Evolutionary conservation across 257 asterid genomes (phyloP).

Genomic region (Avicennia marina): DNA sequence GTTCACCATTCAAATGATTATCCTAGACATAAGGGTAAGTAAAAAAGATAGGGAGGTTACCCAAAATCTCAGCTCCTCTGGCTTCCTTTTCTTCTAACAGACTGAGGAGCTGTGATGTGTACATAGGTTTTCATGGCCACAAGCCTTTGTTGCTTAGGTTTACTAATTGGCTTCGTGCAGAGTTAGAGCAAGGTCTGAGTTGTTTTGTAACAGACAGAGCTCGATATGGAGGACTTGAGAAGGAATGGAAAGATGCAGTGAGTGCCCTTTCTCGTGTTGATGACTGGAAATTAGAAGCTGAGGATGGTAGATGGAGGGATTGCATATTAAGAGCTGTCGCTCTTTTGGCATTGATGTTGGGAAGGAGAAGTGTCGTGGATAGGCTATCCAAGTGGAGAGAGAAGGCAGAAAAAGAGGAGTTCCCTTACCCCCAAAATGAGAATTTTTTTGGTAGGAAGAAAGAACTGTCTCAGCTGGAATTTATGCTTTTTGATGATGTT

Average conservation of each 20-base stretch:
- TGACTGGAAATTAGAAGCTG: slow-evolving; percentile 93
- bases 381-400: slow-evolving; percentile 78
- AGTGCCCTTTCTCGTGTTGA: slow-evolving; percentile 70
- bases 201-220: slow-evolving; percentile 84
- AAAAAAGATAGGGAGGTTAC: slow-evolving; percentile 38
- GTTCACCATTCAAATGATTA: slow-evolving; percentile 30
- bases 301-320: slow-evolving; percentile 88
- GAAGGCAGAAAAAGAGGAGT: slow-evolving; percentile 74
- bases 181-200: slow-evolving; percentile 89
- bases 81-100: slow-evolving; percentile 59
- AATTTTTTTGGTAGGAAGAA: slow-evolving; percentile 79
- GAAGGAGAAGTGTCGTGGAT: slow-evolving; percentile 87
- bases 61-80: slow-evolving; percentile 48
- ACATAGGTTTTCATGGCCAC: slow-evolving; percentile 80
- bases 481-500: slow-evolving; percentile 84
- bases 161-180: slow-evolving; percentile 87
- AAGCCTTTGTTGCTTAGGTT: slow-evolving; percentile 68
- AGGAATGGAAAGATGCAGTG: slow-evolving; percentile 91
- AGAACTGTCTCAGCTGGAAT: slow-evolving; percentile 79
- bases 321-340: slow-evolving; percentile 82
- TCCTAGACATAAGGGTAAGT: slow-evolving; percentile 40
- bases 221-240: slow-evolving; percentile 80
- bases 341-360: slow-evolving; percentile 83
- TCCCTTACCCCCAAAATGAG: slow-evolving; percentile 77
- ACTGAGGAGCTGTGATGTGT: slow-evolving; percentile 85